These are phyloP conservation scores for Ananas comosus DNA, from an alignment of 176 grass and related monocot species.

Conservation along the genomic window DNA sequence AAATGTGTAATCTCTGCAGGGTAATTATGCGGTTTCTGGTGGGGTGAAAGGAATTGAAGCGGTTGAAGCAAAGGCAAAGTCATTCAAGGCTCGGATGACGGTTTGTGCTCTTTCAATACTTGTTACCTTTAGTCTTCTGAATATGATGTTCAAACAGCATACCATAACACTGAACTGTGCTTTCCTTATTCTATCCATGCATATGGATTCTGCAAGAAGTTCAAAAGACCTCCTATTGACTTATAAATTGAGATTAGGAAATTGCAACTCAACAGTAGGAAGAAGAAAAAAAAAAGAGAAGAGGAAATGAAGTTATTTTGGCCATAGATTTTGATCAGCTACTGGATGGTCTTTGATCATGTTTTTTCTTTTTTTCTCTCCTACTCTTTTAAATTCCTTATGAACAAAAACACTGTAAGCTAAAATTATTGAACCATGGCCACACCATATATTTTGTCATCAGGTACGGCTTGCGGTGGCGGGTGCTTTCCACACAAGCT, in stretches of 20 bases:
- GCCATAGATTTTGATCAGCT: too few species aligned
- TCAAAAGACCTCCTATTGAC: background rate
- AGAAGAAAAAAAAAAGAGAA: background rate
- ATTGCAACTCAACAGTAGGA: background rate
- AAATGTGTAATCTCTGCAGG: constrained; percentile 33
- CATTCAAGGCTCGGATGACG: constrained; percentile 95
- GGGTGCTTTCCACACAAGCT: constrained; percentile 85
- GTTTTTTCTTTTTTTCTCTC: background rate
- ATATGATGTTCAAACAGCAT: background rate
- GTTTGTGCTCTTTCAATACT: constrained; percentile 32
- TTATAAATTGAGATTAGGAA: background rate
- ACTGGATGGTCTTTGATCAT: background rate
- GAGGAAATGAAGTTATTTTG: background rate
- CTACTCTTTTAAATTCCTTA: background rate
- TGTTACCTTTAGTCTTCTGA: background rate
- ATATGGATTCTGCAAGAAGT: background rate
- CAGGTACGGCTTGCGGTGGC: constrained; percentile 81
- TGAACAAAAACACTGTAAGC: background rate
- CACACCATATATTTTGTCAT: constrained; percentile 3
- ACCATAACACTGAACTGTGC: background rate
- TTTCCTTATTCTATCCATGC: background rate
- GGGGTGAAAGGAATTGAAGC: constrained; percentile 91
- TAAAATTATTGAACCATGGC: background rate
- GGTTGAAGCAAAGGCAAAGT: constrained; percentile 97
- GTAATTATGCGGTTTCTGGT: constrained; percentile 94